phyloP scores from a whole-genome alignment of 2,329 filamentous ascomycete species.

The Penicillium sp. region DNA sequence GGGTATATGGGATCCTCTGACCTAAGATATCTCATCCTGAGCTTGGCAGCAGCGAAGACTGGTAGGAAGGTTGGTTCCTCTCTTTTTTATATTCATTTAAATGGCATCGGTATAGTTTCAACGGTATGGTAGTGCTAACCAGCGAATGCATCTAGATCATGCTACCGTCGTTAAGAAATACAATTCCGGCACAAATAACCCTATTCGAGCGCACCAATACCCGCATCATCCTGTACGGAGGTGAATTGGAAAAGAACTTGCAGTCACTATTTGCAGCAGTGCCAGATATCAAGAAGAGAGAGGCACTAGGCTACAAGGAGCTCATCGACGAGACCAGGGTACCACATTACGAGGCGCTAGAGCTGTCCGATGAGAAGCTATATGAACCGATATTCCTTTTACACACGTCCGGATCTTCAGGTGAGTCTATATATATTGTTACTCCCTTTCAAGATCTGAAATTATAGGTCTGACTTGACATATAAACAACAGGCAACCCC shows the following conservation, averaged over 20 bases:
- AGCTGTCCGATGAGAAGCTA: constrained; percentile 10
- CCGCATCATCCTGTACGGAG: constrained; percentile 9
- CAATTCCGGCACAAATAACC: constrained; percentile 11
- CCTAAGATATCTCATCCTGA: constrained; percentile 13
- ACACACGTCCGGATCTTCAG: constrained; percentile 15
- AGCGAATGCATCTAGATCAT: constrained; percentile 1
- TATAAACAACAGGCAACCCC: constrained; percentile 8
- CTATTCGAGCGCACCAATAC: constrained; percentile 13
- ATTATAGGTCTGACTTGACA: not conserved
- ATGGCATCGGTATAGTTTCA: not conserved
- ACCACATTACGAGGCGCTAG: constrained; percentile 6
- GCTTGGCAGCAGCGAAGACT: constrained; percentile 13
- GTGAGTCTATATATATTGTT: not conserved
- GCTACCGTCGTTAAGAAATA: constrained; percentile 14
- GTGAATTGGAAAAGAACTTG: constrained; percentile 12
- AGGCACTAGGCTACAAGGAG: not conserved
- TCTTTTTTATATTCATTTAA: not conserved
- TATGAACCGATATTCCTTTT: constrained; percentile 12
- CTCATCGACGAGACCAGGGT: not conserved
- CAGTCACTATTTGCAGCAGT: constrained; percentile 10
- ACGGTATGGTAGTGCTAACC: not conserved
- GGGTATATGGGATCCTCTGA: constrained; percentile 14
- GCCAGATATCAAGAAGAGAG: not conserved
- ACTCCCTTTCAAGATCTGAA: not conserved
- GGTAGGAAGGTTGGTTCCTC: constrained; percentile 10